phyloP scores from a whole-genome alignment of 2,329 filamentous ascomycete genomes.

The Karstenula rhodostoma region DNA sequence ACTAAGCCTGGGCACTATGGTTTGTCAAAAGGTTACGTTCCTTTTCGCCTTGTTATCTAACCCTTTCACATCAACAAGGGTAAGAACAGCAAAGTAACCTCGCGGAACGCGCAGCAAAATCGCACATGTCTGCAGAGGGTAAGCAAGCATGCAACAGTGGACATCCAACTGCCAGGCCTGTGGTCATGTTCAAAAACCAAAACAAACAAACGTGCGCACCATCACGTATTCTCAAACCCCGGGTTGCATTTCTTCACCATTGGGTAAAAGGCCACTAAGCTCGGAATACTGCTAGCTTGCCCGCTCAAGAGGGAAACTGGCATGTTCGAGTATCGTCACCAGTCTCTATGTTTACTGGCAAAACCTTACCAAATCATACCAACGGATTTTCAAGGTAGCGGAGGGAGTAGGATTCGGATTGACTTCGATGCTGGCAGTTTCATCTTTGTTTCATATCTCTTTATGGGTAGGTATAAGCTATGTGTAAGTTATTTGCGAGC shows the following conservation, averaged over 20 bases:
- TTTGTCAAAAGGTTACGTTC: constrained; percentile 51
- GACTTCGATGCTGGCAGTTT: constrained; percentile 7
- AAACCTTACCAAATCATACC: neutral
- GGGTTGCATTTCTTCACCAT: neutral
- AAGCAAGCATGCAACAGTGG: constrained; percentile 27
- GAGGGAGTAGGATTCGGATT: constrained; percentile 21
- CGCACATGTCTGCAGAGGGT: constrained; percentile 30
- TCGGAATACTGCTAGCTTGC: neutral
- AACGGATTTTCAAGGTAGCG: neutral
- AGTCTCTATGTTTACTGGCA: neutral
- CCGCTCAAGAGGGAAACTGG: constrained; percentile 8
- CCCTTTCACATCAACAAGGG: constrained; percentile 43
- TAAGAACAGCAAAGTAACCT: constrained; percentile 41
- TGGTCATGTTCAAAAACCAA: neutral
- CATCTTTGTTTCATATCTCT: constrained; percentile 7
- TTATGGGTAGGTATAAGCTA: constrained; percentile 28
- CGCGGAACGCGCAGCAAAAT: constrained; percentile 23
- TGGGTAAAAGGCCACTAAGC: neutral
- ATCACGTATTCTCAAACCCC: neutral
- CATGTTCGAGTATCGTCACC: neutral
- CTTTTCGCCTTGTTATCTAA: constrained; percentile 37
- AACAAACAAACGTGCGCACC: neutral
- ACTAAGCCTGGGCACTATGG: constrained; percentile 53
- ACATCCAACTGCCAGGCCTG: constrained; percentile 1
- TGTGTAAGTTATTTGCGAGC: constrained; percentile 21